These are phyloP conservation scores for Kazachstania psychrophila DNA, from an alignment of 805 yeast genomes.

Conservation along the genomic window DNA sequence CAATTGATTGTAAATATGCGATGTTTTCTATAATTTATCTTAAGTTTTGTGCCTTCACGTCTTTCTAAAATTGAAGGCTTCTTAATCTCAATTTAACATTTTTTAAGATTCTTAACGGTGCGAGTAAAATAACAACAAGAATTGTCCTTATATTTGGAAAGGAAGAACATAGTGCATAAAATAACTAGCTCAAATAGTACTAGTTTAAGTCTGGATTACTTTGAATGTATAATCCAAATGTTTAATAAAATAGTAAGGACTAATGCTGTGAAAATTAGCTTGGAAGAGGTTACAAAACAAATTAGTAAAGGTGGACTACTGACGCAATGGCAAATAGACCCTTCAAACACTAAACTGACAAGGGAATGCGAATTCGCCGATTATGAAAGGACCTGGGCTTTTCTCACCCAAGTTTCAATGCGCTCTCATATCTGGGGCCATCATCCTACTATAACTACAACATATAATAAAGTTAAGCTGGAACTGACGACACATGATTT, in stretches of 20 bases:
- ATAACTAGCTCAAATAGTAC: too few relatives aligned
- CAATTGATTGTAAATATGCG: too few relatives aligned
- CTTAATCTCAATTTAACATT: too few relatives aligned
- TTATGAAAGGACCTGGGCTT: slow-evolving; percentile 60
- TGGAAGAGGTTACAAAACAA: slow-evolving; percentile 15
- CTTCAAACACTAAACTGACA: not conserved
- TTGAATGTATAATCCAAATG: too few relatives aligned
- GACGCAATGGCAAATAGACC: slow-evolving; percentile 1
- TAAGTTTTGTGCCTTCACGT: too few relatives aligned
- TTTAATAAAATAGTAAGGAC: slow-evolving; percentile 31
- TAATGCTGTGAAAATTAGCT: slow-evolving; percentile 24
- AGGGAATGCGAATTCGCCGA: slow-evolving; percentile 32
- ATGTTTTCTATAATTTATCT: too few relatives aligned
- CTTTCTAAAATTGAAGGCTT: too few relatives aligned
- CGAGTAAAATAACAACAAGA: too few relatives aligned
- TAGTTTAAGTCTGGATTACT: too few relatives aligned
- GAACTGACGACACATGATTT: slow-evolving; percentile 59
- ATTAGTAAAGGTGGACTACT: slow-evolving; percentile 6
- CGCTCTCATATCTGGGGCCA: slow-evolving; percentile 52
- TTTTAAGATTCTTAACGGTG: too few relatives aligned
- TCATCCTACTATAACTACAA: slow-evolving; percentile 61
- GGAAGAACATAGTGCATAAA: too few relatives aligned
- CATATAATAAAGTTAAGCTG: slow-evolving; percentile 49
- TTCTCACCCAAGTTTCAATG: slow-evolving; percentile 48
- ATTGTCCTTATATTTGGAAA: too few relatives aligned